Conservation (phyloP, 768 basidiomycete species). For the Strobilomyces echinocephalus region DNA sequence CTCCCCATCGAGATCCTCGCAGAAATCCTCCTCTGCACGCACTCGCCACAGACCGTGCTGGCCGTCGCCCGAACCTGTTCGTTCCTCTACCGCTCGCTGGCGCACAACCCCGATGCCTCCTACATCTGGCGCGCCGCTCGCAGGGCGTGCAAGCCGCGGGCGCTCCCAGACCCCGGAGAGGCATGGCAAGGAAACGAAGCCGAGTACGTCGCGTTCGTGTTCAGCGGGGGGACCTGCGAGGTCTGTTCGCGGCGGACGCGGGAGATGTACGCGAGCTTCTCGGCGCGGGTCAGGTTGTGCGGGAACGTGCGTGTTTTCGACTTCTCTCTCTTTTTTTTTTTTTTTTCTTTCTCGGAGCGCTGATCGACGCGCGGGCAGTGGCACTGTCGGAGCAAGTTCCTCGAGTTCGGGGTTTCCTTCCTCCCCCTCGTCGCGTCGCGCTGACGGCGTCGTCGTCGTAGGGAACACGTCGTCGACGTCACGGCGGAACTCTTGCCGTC, state of each 20-base stretch:
- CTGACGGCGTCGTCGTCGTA: neutral
- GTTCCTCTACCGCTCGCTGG: conserved; percentile 46
- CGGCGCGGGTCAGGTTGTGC: conserved; percentile 46
- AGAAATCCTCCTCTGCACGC: conserved; percentile 51
- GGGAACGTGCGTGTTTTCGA: conserved; percentile 24
- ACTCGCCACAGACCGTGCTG: conserved; percentile 53
- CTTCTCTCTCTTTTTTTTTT: no score
- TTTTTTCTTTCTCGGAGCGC: neutral
- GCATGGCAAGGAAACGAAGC: conserved; percentile 44
- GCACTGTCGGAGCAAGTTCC: conserved; percentile 15
- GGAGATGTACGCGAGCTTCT: conserved; percentile 44
- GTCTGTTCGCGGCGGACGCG: conserved; percentile 43
- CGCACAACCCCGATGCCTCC: conserved; percentile 36
- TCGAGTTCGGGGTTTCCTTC: conserved; percentile 12
- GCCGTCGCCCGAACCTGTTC: conserved; percentile 57
- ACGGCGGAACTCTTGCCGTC: neutral
- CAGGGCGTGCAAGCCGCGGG: conserved; percentile 26
- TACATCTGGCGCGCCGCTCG: conserved; percentile 62
- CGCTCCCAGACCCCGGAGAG: conserved; percentile 41
- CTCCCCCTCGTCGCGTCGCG: neutral
- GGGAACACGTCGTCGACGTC: conserved; percentile 12
- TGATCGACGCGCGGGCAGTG: conserved; percentile 8
- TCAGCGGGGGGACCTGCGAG: conserved; percentile 53
- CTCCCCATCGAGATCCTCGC: conserved; percentile 63
- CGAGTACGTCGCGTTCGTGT: conserved; percentile 61